Conservation (phyloP, 2,329 filamentous ascomycete species). For the Gliomastix tumulicola region DNA sequence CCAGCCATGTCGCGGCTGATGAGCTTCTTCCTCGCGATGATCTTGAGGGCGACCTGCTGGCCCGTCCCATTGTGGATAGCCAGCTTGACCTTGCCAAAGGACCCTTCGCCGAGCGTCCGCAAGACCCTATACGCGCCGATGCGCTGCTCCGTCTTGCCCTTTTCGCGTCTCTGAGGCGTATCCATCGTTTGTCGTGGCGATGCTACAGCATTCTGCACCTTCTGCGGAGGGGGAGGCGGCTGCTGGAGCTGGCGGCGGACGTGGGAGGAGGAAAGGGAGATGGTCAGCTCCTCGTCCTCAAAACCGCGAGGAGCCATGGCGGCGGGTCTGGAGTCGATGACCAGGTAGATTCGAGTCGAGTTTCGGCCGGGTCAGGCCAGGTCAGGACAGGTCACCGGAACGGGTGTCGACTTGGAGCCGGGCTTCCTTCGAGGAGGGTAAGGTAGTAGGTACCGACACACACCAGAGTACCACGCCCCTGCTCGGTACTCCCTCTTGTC, state of each 20-base stretch:
- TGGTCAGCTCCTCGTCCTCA: conserved; percentile 78
- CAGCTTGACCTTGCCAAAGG: conserved; percentile 97
- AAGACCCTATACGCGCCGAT: conserved; percentile 89
- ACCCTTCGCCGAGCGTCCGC: conserved; percentile 88
- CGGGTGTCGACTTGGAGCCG: too few species aligned
- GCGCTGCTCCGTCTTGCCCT: conserved; percentile 66
- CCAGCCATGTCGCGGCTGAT: conserved; percentile 98
- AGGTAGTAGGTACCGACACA: too few species aligned
- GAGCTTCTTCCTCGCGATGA: conserved; percentile 92
- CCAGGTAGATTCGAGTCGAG: too few species aligned
- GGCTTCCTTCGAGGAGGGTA: too few species aligned
- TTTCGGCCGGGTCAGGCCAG: too few species aligned
- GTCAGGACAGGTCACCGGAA: too few species aligned
- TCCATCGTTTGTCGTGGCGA: conserved; percentile 20
- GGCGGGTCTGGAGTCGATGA: too few species aligned
- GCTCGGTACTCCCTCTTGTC: too few species aligned
- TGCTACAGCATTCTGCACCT: conserved; percentile 5
- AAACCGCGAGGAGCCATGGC: conserved; percentile 50
- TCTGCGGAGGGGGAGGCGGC: conserved; percentile 13
- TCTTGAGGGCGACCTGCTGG: conserved; percentile 95
- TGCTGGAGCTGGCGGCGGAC: conserved; percentile 43
- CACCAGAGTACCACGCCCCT: too few species aligned
- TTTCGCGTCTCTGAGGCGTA: conserved; percentile 26
- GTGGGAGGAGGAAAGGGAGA: conserved; percentile 61
- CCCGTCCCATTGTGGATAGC: conserved; percentile 87